phyloP scores from a whole-genome alignment of 176 grass and related monocot species.

The Pontederia crassipes region DNA sequence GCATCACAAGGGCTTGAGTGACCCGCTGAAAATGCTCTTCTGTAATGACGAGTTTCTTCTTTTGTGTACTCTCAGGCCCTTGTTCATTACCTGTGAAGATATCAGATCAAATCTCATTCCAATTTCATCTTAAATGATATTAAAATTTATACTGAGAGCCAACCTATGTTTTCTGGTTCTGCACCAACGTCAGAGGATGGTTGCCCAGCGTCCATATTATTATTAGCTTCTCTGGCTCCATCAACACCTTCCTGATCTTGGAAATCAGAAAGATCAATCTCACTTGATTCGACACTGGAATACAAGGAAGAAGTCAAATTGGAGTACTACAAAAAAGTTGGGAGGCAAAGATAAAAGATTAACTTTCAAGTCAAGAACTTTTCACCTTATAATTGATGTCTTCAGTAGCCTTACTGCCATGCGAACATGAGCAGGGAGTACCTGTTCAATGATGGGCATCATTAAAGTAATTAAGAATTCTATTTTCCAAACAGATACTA shows the following conservation, averaged over 20 bases:
- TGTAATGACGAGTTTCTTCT: constrained; percentile 90
- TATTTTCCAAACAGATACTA: no score
- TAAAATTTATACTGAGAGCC: not conserved
- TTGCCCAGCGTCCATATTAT: constrained; percentile 27
- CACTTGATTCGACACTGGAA: constrained; percentile 96
- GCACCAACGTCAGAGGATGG: constrained; percentile 22
- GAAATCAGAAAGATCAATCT: constrained; percentile 96
- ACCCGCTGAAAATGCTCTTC: constrained; percentile 96
- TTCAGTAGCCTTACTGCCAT: constrained; percentile 95
- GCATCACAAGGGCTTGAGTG: constrained; percentile 86
- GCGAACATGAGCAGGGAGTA: constrained; percentile 79
- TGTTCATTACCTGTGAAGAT: constrained; percentile 28
- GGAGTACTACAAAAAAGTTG: not conserved
- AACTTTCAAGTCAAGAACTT: not conserved
- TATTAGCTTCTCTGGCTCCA: constrained; percentile 19
- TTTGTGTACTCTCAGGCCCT: constrained; percentile 27
- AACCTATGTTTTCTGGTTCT: constrained; percentile 43
- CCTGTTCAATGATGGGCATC: constrained; percentile 26
- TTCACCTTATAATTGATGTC: constrained; percentile 87
- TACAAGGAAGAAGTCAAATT: not conserved
- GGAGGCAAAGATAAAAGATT: not conserved
- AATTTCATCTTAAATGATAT: constrained; percentile 7
- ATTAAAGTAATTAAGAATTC: constrained; percentile 11
- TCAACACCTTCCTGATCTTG: constrained; percentile 54
- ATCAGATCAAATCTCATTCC: constrained; percentile 7